Percentiles rank a stretch among this genome's conserved stretches.
These are phyloP conservation scores for Trichophyton mentagrophytes DNA, from an alignment of 2,329 filamentous ascomycete genomes.

Conservation along the genomic window DNA sequence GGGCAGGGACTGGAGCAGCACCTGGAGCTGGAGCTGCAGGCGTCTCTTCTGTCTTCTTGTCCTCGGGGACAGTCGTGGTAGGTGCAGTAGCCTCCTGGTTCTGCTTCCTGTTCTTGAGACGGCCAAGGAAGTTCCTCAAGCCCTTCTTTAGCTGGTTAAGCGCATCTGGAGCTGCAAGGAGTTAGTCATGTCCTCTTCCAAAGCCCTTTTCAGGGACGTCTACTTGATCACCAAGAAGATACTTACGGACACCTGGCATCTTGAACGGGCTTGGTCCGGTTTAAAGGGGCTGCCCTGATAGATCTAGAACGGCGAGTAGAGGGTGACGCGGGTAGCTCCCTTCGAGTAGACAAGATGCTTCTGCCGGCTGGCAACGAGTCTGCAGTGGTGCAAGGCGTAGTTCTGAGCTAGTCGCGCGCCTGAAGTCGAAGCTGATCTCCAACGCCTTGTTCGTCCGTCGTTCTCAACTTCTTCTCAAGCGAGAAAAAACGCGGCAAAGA, in stretches of 20 bases:
- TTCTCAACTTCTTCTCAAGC: not conserved
- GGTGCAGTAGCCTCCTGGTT: constrained; percentile 6
- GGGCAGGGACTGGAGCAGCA: constrained; percentile 9
- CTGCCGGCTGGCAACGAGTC: not conserved
- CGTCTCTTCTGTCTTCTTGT: constrained; percentile 10
- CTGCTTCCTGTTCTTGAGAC: constrained; percentile 21
- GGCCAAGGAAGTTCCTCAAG: constrained; percentile 22
- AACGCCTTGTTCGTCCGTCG: not conserved
- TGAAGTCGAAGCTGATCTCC: not conserved
- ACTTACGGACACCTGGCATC: constrained; percentile 27
- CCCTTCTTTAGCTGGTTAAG: constrained; percentile 24
- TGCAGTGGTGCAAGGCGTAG: not conserved
- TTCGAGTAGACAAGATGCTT: not conserved
- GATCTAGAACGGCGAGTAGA: not conserved
- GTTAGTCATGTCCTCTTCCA: not conserved
- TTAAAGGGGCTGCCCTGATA: not conserved
- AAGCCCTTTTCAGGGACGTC: not conserved
- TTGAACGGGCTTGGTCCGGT: constrained; percentile 8
- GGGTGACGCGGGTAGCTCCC: not conserved
- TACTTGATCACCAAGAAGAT: not conserved
- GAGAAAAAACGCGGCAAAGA: not conserved
- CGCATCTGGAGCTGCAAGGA: constrained; percentile 20
- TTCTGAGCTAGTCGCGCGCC: not conserved
- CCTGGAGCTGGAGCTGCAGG: constrained; percentile 10
- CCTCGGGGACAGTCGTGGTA: constrained; percentile 6